Conservation (phyloP, 257 asterid species). For the Solanum ossicruentum region DNA sequence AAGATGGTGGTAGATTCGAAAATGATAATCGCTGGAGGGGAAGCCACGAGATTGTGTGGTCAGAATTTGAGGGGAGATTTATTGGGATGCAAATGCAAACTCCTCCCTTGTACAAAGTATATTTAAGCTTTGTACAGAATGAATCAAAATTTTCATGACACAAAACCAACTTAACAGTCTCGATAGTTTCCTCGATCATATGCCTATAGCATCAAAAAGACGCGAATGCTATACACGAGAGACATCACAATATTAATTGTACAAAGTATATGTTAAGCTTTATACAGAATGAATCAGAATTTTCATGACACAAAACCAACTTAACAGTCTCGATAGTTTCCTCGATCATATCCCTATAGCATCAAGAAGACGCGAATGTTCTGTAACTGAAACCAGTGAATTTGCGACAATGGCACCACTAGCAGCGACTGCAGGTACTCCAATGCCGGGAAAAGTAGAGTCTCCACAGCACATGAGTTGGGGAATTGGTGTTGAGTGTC, state of each 20-base stretch:
- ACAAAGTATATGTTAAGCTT: background rate
- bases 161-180: too few relatives aligned
- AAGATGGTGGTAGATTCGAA: too few relatives aligned
- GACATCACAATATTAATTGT: background rate
- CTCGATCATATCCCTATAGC: conserved; percentile 54
- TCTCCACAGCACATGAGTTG: conserved; percentile 84
- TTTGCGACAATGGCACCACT: conserved; percentile 98
- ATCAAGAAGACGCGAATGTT: conserved; percentile 81
- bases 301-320: background rate
- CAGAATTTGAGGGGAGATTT: too few relatives aligned
- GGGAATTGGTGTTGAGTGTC: conserved; percentile 65
- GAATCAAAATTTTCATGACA: too few relatives aligned
- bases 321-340: background rate
- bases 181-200: too few relatives aligned
- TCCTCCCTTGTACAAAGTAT: too few relatives aligned
- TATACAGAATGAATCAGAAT: background rate
- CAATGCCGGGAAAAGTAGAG: conserved; percentile 96
- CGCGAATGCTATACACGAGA: too few relatives aligned
- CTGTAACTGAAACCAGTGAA: conserved; percentile 75
- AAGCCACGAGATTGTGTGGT: too few relatives aligned
- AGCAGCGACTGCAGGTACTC: conserved; percentile 98
- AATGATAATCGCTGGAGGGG: too few relatives aligned
- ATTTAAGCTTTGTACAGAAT: too few relatives aligned
- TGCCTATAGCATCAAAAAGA: too few relatives aligned
- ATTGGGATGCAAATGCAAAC: too few relatives aligned